Evolutionary conservation across 1,139 yeast species (phyloP).

Genomic region (Hyphopichia pseudoburtonii): DNA sequence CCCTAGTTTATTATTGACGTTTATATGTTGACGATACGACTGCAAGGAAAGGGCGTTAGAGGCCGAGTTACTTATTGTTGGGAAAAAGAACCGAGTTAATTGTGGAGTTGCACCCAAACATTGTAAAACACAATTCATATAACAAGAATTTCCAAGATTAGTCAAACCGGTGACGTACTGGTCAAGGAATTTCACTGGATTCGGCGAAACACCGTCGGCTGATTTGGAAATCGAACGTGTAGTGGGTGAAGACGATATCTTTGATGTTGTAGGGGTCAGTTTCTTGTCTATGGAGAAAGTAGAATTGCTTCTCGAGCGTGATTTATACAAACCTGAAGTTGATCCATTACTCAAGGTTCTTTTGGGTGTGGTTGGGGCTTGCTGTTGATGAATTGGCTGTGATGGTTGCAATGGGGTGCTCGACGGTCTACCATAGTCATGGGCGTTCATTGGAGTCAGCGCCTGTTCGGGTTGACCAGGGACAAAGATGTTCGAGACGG

Average conservation of each 20-base stretch:
- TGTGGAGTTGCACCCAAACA: slow-evolving; percentile 60
- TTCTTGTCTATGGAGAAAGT: neutral
- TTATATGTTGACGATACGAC: slow-evolving; percentile 70
- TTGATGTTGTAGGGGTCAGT: neutral
- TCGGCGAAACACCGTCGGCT: slow-evolving; percentile 4
- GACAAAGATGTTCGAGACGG: slow-evolving; percentile 16
- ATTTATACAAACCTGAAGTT: neutral
- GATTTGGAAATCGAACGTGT: slow-evolving; percentile 1
- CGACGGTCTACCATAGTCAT: slow-evolving; percentile 3
- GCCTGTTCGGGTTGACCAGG: neutral
- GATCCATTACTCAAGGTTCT: slow-evolving; percentile 2
- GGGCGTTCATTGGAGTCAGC: slow-evolving; percentile 1
- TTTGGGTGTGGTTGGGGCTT: slow-evolving; percentile 9
- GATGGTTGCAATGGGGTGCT: slow-evolving; percentile 1
- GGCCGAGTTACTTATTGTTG: slow-evolving; percentile 22
- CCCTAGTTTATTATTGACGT: slow-evolving; percentile 74
- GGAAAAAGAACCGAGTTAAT: slow-evolving; percentile 42
- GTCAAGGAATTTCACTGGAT: slow-evolving; percentile 26
- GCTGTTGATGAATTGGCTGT: slow-evolving; percentile 13
- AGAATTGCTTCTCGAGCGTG: slow-evolving; percentile 3
- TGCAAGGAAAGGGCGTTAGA: slow-evolving; percentile 20
- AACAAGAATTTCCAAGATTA: slow-evolving; percentile 90
- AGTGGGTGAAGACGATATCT: neutral
- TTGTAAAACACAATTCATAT: slow-evolving; percentile 88
- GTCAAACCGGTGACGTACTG: slow-evolving; percentile 58